Conservation (phyloP, 73 alveolate species). For the Tetrahymena malaccensis region DNA sequence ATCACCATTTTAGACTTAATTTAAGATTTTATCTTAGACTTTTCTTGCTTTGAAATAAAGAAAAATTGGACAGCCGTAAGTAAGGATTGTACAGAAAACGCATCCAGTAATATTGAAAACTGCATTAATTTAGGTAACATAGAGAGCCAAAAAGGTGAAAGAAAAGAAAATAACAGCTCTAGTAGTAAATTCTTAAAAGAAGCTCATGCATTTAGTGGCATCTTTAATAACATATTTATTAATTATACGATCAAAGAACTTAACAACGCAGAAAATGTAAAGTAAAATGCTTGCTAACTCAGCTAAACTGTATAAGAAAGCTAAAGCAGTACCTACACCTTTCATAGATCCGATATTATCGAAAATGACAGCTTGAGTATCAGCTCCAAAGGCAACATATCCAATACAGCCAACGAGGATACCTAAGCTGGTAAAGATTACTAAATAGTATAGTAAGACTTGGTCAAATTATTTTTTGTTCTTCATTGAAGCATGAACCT, state of each 20-base stretch:
- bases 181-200: neutral
- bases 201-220: neutral
- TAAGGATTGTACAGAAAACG: neutral
- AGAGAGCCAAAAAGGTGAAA: neutral
- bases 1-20: neutral
- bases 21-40: neutral
- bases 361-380: neutral
- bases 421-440: neutral
- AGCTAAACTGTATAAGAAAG: neutral
- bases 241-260: neutral
- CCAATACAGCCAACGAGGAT: neutral
- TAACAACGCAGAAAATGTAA: neutral
- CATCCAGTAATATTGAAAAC: neutral
- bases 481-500: neutral
- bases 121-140: neutral
- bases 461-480: neutral
- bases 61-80: neutral
- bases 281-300: neutral
- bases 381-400: neutral
- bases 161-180: neutral
- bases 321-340: neutral
- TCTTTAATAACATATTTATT: neutral
- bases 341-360: neutral
- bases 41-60: neutral
- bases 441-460: neutral